phyloP scores from a whole-genome alignment of 2,329 filamentous ascomycete genomes.

The Penicillium sp. region DNA sequence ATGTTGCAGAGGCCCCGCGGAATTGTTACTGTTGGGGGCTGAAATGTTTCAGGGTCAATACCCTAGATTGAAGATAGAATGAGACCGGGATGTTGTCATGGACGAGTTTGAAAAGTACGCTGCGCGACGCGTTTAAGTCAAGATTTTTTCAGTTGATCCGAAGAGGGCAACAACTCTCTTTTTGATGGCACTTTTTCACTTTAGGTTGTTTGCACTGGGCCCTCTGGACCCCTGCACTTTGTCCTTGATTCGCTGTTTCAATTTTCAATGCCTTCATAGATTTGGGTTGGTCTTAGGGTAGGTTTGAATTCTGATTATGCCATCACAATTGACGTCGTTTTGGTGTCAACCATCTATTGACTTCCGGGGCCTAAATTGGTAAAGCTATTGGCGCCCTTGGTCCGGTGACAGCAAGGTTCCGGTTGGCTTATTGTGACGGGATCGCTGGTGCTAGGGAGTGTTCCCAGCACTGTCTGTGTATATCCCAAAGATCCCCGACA shows the following conservation, averaged over 20 bases:
- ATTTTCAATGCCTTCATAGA: too few species aligned
- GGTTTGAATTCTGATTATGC: background rate
- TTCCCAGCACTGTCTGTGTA: background rate
- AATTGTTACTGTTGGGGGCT: background rate
- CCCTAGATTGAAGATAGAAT: background rate
- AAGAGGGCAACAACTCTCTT: too few species aligned
- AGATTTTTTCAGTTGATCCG: background rate
- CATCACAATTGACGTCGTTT: background rate
- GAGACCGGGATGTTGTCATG: background rate
- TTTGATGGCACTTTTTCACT: background rate
- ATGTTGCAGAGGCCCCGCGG: conserved; percentile 4
- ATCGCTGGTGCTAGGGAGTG: background rate
- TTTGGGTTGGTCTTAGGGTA: background rate
- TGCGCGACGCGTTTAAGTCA: background rate
- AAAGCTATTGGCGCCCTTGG: too few species aligned
- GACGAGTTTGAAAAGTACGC: background rate
- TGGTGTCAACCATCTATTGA: background rate
- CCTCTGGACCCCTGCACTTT: background rate
- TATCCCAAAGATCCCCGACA: background rate
- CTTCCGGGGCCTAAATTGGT: background rate
- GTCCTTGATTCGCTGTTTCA: background rate
- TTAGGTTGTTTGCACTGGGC: background rate
- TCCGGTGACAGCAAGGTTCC: background rate
- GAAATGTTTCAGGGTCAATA: background rate
- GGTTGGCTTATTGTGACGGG: background rate